Evolutionary conservation across 75 land plant species (phyloP).

Genomic region (Sequoia sempervirens): DNA sequence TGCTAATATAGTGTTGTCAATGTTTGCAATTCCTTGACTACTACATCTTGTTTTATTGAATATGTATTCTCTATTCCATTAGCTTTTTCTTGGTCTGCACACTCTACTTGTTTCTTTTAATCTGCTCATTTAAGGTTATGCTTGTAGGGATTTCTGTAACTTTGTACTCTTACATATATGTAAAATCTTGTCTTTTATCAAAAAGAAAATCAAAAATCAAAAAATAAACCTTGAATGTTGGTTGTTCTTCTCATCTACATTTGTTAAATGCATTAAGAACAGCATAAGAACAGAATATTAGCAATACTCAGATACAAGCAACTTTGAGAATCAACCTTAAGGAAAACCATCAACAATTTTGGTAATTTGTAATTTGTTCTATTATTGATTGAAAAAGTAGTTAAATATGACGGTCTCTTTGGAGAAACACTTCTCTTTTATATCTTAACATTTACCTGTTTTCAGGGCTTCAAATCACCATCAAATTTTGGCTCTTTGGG

Average conservation of each 20-base stretch:
- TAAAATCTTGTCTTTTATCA: no score
- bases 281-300: no score
- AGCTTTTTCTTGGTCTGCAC: no score
- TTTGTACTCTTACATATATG: no score
- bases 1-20: no score
- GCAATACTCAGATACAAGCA: background rate
- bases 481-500: slow-evolving; percentile 16
- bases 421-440: background rate
- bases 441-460: background rate
- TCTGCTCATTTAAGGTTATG: no score
- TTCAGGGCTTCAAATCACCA: slow-evolving; percentile 62
- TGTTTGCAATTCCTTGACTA: no score
- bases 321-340: background rate
- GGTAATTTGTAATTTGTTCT: background rate
- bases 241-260: background rate
- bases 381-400: background rate
- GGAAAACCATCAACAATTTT: background rate
- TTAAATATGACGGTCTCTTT: background rate
- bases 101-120: no score
- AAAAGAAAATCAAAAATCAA: no score
- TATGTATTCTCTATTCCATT: no score
- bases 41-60: no score
- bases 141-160: no score
- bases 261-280: background rate
- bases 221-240: background rate